Evolutionary conservation across 768 basidiomycete genomes (phyloP), one percentile per base, ranked within the genome.

Genomic region (Russula emetica): DNA sequence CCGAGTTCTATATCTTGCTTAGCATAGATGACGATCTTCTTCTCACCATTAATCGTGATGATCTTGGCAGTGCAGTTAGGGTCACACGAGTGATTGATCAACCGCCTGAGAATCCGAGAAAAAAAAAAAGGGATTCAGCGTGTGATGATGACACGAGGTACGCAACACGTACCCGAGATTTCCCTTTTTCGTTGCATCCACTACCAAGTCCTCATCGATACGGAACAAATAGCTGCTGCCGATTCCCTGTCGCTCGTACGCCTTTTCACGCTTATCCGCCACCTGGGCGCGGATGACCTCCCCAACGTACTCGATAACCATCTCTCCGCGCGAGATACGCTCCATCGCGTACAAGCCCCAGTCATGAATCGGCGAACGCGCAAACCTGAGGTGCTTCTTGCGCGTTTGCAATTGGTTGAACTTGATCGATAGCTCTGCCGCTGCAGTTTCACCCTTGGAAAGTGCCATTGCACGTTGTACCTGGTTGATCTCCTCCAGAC

Each of bases 271-370:
- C 74, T 94, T 93, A 70, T 98, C 97, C 30, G 97, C 97, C 13
- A 98, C 92, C 70, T 91, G 89, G 50, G 94, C 92, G 11, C 97
- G 83, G 68, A 98, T 94, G 67, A 98, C 83, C 80, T 99, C 97
- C 22, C 97, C 97, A 8, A 99, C 97, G 71, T 99, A 99, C 77
- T 99, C 97, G 75, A 98, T 98, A 34, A 99, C 96, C 94, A 99
- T 98, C 77, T 99, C 97, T 5, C 94, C 94, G 42, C 83, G 78
- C 7, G 89, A 85, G 68, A 99, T 98, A 71, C 85, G 84, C 79
- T 99, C 97, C 90, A 97, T 91, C 34, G 97, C 95, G 73, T 98
- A 99, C 71, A 99, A 73, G 5, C 97, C 97, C 91, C 96, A 99
- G 70, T 96, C 95, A 72, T 99, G 96, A 63, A 99, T 99, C 20